Percentiles rank a stretch among this genome's conserved stretches.
phyloP scores from a whole-genome alignment of 805 yeast species.

The Saturnispora kantuleensis region DNA sequence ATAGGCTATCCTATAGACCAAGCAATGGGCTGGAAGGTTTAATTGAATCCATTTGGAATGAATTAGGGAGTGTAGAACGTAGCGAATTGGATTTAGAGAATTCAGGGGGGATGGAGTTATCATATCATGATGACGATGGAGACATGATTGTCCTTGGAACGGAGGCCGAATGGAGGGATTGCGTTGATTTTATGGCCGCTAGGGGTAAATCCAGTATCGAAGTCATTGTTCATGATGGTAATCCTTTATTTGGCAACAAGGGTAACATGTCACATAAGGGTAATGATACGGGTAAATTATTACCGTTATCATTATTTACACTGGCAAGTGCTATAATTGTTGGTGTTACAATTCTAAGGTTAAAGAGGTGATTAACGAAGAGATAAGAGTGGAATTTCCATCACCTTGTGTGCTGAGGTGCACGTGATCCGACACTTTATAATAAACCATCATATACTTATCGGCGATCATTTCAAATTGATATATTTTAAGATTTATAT shows the following conservation, averaged over 20 bases:
- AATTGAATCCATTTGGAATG: slow-evolving; percentile 33
- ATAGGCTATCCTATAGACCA: slow-evolving; percentile 53
- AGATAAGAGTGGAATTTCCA: background rate
- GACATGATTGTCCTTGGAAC: slow-evolving; percentile 71
- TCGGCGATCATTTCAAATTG: background rate
- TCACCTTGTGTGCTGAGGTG: too few relatives aligned
- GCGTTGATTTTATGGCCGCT: slow-evolving; percentile 47
- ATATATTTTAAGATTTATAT: slow-evolving; percentile 4
- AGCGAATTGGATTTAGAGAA: slow-evolving; percentile 18
- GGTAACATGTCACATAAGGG: slow-evolving; percentile 7
- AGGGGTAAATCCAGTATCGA: slow-evolving; percentile 55
- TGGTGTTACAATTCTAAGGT: slow-evolving; percentile 32
- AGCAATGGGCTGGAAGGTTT: slow-evolving; percentile 44
- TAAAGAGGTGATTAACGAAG: background rate
- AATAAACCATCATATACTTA: background rate
- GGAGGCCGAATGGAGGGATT: slow-evolving; percentile 63
- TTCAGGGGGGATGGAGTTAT: slow-evolving; percentile 43
- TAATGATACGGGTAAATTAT: slow-evolving; percentile 19
- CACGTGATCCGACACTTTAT: too few relatives aligned
- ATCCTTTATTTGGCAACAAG: slow-evolving; percentile 18
- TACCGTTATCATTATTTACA: slow-evolving; percentile 55
- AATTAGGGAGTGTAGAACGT: slow-evolving; percentile 17
- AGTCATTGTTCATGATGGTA: slow-evolving; percentile 59
- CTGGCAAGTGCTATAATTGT: slow-evolving; percentile 50
- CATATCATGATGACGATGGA: slow-evolving; percentile 77